Conservation (phyloP, 495 filamentous ascomycete species). For the Hypoxylon fuscum region DNA sequence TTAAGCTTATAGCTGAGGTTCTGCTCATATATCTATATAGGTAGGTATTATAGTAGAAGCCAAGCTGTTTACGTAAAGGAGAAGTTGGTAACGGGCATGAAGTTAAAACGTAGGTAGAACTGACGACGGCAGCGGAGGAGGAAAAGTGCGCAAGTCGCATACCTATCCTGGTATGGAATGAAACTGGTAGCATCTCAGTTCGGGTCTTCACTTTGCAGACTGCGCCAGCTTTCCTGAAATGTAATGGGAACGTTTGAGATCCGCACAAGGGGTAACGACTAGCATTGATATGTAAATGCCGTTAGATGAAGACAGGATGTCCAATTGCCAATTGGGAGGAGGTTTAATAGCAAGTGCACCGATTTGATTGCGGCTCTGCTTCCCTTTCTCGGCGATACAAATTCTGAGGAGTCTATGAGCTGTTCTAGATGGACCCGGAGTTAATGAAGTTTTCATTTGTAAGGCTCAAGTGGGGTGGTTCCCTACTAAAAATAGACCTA, state of each 20-base stretch:
- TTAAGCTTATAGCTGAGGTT: conserved; percentile 25
- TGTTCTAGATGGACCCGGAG: no score
- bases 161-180: conserved; percentile 11
- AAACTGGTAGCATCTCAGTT: conserved; percentile 25
- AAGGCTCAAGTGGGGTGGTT: no score
- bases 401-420: no score
- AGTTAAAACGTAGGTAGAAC: conserved; percentile 25
- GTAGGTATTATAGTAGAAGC: conserved; percentile 2
- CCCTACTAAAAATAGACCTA: no score
- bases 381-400: no score
- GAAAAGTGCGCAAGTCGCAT: not conserved
- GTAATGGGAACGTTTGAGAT: conserved; percentile 22
- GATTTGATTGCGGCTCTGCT: no score
- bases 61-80: not conserved
- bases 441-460: no score
- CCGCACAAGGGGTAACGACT: conserved; percentile 7
- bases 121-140: conserved; percentile 4
- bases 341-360: no score
- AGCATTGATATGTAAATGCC: no score
- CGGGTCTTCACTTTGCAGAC: conserved; percentile 11
- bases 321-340: no score
- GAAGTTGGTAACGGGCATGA: conserved; percentile 18
- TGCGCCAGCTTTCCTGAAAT: not conserved
- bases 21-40: no score
- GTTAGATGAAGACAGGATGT: no score